A percentile compares a stretch with the other conserved stretches of the same genome.
Conservation (phyloP, 2,329 filamentous ascomycete species). For the Didymella segeticola region DNA sequence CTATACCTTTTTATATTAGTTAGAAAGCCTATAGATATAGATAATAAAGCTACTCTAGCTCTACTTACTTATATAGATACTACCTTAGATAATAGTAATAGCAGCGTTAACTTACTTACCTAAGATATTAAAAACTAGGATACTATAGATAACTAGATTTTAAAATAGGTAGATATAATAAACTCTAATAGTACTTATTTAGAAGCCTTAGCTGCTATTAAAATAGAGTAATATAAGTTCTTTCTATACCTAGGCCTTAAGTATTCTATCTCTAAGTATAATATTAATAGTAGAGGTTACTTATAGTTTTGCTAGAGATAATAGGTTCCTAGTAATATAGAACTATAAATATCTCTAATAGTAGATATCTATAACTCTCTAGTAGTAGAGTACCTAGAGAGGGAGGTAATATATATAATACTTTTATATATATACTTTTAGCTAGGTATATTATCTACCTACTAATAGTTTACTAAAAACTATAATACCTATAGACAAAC, state of each 20-base stretch:
- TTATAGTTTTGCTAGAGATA: neutral
- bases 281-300: no score
- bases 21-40: no score
- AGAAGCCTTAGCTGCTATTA: no score
- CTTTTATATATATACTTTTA: neutral
- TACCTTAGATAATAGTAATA: no score
- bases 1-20: no score
- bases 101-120: neutral
- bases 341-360: neutral
- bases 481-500: neutral
- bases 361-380: neutral
- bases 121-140: neutral
- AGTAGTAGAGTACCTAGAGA: neutral
- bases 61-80: no score
- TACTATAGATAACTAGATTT: neutral
- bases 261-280: no score
- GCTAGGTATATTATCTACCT: neutral
- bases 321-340: no score
- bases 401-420: neutral
- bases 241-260: no score
- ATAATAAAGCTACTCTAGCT: no score
- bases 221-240: no score
- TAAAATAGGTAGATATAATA: neutral
- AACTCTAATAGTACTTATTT: neutral
- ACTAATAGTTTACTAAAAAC: neutral